A percentile compares a stretch with the other conserved stretches of the same genome.
These are phyloP conservation scores for Alternaria panax DNA, from an alignment of 2,329 filamentous ascomycete species.

Conservation along the genomic window DNA sequence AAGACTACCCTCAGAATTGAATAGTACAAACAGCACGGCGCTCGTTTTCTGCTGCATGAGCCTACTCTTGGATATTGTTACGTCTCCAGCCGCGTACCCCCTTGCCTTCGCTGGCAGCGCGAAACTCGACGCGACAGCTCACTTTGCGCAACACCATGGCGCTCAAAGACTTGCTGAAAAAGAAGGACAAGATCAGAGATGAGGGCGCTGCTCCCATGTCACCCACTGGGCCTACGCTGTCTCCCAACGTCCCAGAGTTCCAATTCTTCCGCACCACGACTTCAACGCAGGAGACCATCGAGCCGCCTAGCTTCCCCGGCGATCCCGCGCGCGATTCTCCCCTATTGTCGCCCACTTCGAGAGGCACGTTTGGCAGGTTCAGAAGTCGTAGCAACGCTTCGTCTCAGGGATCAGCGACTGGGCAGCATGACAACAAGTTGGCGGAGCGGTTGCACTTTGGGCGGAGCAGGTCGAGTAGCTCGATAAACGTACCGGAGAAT, in stretches of 20 bases:
- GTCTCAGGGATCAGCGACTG: slow-evolving; percentile 21
- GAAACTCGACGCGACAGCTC: slow-evolving; percentile 14
- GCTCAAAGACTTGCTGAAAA: slow-evolving; percentile 67
- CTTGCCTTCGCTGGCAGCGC: slow-evolving; percentile 21
- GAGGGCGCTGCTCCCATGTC: slow-evolving; percentile 45
- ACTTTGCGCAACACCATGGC: slow-evolving; percentile 57
- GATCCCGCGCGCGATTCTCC: slow-evolving; percentile 44
- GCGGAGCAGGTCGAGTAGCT: slow-evolving; percentile 63
- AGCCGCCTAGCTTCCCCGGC: slow-evolving; percentile 67
- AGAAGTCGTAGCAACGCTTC: slow-evolving; percentile 46
- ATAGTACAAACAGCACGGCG: slow-evolving; percentile 22
- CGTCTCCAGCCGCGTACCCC: slow-evolving; percentile 23
- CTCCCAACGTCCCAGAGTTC: slow-evolving; percentile 64
- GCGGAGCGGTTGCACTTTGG: slow-evolving; percentile 75
- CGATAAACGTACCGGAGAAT: slow-evolving; percentile 78
- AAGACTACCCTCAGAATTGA: slow-evolving; percentile 40
- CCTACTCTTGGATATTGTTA: slow-evolving; percentile 12
- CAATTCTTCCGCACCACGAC: slow-evolving; percentile 88
- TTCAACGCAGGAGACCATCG: slow-evolving; percentile 77
- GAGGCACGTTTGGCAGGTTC: slow-evolving; percentile 41
- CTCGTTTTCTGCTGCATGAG: slow-evolving; percentile 12
- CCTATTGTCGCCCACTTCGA: slow-evolving; percentile 38
- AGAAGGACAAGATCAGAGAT: slow-evolving; percentile 65
- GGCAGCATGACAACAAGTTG: slow-evolving; percentile 54
- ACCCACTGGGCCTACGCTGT: slow-evolving; percentile 31